Evolutionary conservation across 2,329 filamentous ascomycete species (phyloP).

Genomic region (Allantophomopsis cytisporea): DNA sequence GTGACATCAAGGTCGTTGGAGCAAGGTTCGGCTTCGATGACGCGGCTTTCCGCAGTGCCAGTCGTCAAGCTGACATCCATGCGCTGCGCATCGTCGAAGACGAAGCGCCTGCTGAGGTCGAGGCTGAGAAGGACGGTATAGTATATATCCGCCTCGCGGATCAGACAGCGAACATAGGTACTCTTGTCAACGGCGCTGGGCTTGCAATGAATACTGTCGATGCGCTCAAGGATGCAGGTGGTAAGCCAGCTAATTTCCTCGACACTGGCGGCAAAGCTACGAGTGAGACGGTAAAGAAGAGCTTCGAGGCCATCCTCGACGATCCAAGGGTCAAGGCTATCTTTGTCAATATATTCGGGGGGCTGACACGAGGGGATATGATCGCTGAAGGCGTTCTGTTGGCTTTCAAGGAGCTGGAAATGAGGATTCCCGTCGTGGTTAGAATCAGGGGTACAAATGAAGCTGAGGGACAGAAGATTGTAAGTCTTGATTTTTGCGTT

Average conservation of each 20-base stretch:
- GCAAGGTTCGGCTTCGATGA: conserved; percentile 57
- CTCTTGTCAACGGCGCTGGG: conserved; percentile 78
- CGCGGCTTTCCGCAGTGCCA: conserved; percentile 47
- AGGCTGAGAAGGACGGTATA: conserved; percentile 58
- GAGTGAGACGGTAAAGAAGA: conserved; percentile 62
- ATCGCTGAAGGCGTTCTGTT: conserved; percentile 63
- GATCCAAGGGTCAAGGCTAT: conserved; percentile 61
- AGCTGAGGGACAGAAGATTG: conserved; percentile 51
- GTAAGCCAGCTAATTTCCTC: conserved; percentile 68
- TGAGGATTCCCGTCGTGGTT: conserved; percentile 63
- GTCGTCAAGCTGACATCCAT: conserved; percentile 49
- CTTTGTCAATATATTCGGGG: conserved; percentile 61
- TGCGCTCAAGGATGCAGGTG: conserved; percentile 54
- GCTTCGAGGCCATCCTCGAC: conserved; percentile 59
- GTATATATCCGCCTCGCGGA: conserved; percentile 57
- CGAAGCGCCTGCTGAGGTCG: conserved; percentile 41
- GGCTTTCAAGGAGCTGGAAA: conserved; percentile 55
- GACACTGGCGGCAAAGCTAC: conserved; percentile 88
- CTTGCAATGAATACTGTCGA: conserved; percentile 88
- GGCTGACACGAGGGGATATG: conserved; percentile 54
- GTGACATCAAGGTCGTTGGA: conserved; percentile 32
- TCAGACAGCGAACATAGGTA: conserved; percentile 54
- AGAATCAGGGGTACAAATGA: conserved; percentile 66
- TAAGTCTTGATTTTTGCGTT: conserved; percentile 15
- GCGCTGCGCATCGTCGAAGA: conserved; percentile 33